Base-by-base conservation (phyloP, 1,284 basidiomycete genomes). In the Xanthoconium separans region DNA sequence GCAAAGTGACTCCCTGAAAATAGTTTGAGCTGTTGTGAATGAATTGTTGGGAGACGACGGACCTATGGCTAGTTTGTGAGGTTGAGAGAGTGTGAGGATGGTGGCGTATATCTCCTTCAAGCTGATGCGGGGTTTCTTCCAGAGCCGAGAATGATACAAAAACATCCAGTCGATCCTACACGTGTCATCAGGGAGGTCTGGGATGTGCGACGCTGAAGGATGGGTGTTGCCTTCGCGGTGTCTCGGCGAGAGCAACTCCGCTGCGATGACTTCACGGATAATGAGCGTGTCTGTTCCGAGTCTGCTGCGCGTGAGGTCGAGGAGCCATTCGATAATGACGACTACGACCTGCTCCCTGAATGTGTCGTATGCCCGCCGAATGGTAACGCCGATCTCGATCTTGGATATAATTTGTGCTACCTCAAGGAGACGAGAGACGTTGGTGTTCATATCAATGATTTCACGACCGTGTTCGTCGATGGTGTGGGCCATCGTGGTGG, bases 381-480 rank as follows among this genome's bases (percentile, higher is more conserved):
- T 85, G 1, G 93, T 95, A 20, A 98, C 92, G 6, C 91, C 92
- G 1, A 99, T 77, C 65, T 98, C 95, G 58, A 98, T 95, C 63
- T 92, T 88, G 13, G 86, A 79, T 55, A 99, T 85, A 51, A 83
- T 80, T 49, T 85, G 86, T 0, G 93, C 93, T 49, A 89, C 85
- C 61, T 93, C 87, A 33, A 96, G 81, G 11, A 97, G 77, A 34
- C 83, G 79, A 2, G 80, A 65, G 18, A 86, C 78, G 58, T 91
- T 86, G 16, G 78, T 75, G 50, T 87, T 85, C 72, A 90, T 89
- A 22, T 93, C 85, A 54, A 99, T 82, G 49, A 96, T 83, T 56
- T 91, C 93, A 27, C 96, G 83, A 1, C 97, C 95, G 52, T 85
- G 80, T 43, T 89, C 85, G 68, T 98, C 94, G 50, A 96, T 83